Conservation (phyloP, 345 rosid species). For the Linum tenue region DNA sequence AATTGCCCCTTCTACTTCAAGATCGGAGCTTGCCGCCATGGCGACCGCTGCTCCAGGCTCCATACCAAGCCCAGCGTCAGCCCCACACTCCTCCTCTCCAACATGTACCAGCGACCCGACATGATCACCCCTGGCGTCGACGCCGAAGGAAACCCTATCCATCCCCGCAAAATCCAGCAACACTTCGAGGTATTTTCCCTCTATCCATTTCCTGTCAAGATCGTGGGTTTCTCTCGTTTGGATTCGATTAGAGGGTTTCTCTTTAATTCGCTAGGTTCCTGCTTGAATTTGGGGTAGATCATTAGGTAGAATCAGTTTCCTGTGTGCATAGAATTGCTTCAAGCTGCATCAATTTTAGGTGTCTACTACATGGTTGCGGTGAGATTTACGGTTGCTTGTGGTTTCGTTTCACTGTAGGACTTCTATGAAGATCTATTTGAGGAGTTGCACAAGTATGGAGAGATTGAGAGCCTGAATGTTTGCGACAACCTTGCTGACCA, state of each 20-base stretch:
- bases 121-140: conserved; percentile 60
- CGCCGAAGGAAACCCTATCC: conserved; percentile 34
- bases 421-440: conserved; percentile 64
- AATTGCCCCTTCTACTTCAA: conserved; percentile 84
- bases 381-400: neutral
- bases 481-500: conserved; percentile 76
- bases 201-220: neutral
- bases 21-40: conserved; percentile 73
- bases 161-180: conserved; percentile 50
- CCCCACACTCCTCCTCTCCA: conserved; percentile 6
- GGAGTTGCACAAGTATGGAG: conserved; percentile 64
- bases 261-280: neutral
- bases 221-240: neutral
- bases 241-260: neutral
- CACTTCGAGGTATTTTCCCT: conserved; percentile 43
- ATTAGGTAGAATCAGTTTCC: neutral
- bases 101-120: conserved; percentile 10
- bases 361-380: no score
- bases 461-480: conserved; percentile 54
- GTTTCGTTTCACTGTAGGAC: conserved; percentile 21
- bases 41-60: conserved; percentile 19
- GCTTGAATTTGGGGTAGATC: neutral
- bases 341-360: no score
- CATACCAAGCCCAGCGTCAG: conserved; percentile 2
- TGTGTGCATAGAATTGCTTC: neutral